Evolutionary conservation across 2,329 filamentous ascomycete species (phyloP), one percentile per base, ranked within the genome.

Genomic region (Epichloe festucae): DNA sequence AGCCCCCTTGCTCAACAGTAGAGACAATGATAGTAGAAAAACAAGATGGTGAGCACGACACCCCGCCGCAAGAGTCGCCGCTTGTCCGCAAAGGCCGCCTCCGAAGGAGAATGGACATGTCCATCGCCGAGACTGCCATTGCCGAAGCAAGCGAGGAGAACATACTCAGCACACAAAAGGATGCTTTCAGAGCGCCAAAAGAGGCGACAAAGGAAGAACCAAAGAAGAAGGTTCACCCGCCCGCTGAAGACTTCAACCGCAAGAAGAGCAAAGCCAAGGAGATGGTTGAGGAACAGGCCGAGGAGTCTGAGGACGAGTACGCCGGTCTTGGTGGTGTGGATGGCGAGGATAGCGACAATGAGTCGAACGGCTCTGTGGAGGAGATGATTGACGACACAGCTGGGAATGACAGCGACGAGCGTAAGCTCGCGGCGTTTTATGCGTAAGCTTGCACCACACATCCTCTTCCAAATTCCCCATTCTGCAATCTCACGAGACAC

Each of bases 221-320:
- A n/a, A 68, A 75, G 60, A 77, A 78, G 59, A 78, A 79, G 59
- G 73, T 76, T 49, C 69, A 71, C 5, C 62, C 19, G 19, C 19
- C 63, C 8, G 63, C 65, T n/a, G 73, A 76, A 15, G 72, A 74
- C 1, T 95, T 89, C 59, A 79, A 95, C 69, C 87, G 85, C 67
- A 90, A 89, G 67, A 90, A 85, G 65, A 94, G 88, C 70, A 84
- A 87, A 63, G 91, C 90, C 0, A 89, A 83, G 61, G 83, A 85
- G 23, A 87, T 95, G 77, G 76, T 98, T 39, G 81, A 97, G 57
- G 93, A 96, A 58, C 89, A 95, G 64, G 91, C 93, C 54, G 88
- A 95, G 60, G 93, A 98, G 69, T 98, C 93, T 0, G 94, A 98
- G 64, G 93, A 98, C 64, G 93, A 98, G 67, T 98, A 97, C 65